Evolutionary conservation across 169 alveolate species (phyloP).

Genomic region (Plasmodium vinckei): DNA sequence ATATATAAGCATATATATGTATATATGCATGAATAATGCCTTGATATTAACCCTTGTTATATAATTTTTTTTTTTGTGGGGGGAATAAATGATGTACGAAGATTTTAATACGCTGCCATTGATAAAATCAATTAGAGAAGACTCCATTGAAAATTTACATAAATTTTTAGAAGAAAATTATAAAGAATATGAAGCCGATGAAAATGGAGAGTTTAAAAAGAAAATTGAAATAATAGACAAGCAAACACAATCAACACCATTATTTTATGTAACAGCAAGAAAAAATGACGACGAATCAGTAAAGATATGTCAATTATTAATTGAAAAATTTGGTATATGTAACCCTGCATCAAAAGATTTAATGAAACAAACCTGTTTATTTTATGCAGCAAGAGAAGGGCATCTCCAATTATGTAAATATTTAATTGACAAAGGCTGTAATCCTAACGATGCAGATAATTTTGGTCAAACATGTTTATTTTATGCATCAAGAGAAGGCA

Average conservation of each 20-base stretch:
- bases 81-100: slow-evolving; percentile 49
- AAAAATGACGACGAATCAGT: slow-evolving; percentile 89
- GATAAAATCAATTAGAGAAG: slow-evolving; percentile 69
- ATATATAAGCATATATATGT: not conserved
- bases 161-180: slow-evolving; percentile 55
- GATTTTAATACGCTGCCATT: slow-evolving; percentile 75
- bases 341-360: slow-evolving; percentile 88
- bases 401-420: slow-evolving; percentile 87
- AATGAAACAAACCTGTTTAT: slow-evolving; percentile 92
- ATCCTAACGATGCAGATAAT: slow-evolving; percentile 92
- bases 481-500: slow-evolving; percentile 95
- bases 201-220: slow-evolving; percentile 40
- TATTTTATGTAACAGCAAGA: slow-evolving; percentile 90
- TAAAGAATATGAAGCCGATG: slow-evolving; percentile 63
- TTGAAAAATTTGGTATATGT: slow-evolving; percentile 85
- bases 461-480: slow-evolving; percentile 93
- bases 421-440: slow-evolving; percentile 90
- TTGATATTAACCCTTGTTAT: not conserved
- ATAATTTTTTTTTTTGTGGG: not conserved
- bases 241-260: slow-evolving; percentile 85
- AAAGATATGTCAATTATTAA: slow-evolving; percentile 86
- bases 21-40: not conserved
- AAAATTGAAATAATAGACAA: slow-evolving; percentile 78
- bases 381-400: slow-evolving; percentile 96
- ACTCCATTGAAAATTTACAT: slow-evolving; percentile 34